Percentiles rank a stretch among this genome's conserved stretches.
phyloP scores from a whole-genome alignment of 768 basidiomycete species.

The Hysterangium stoloniferum region DNA sequence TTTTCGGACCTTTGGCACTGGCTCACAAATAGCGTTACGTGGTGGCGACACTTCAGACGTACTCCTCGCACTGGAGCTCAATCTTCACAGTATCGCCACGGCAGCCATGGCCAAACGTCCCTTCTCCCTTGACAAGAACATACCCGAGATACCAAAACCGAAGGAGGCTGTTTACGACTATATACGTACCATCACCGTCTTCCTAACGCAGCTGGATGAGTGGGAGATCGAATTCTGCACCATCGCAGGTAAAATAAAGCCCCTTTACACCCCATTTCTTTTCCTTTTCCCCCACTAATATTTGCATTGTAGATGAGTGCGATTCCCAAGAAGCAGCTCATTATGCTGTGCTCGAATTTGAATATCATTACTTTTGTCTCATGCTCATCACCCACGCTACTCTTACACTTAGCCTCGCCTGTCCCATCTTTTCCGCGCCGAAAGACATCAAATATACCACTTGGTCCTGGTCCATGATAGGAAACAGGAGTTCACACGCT shows the following conservation, averaged over 20 bases:
- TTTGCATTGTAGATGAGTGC: not conserved
- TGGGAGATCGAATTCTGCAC: conserved; percentile 11
- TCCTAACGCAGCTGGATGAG: conserved; percentile 3
- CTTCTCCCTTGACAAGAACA: no score
- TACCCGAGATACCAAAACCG: not conserved
- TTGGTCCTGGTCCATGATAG: conserved; percentile 8
- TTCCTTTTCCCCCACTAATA: not conserved
- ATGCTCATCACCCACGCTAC: conserved; percentile 1
- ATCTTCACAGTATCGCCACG: conserved; percentile 2
- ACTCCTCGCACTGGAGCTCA: not conserved
- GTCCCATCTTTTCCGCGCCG: conserved; percentile 1
- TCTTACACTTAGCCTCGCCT: conserved; percentile 7
- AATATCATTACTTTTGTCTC: conserved; percentile 9
- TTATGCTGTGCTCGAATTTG: conserved; percentile 8
- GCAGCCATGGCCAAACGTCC: no score
- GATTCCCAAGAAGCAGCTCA: not conserved
- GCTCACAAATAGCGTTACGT: not conserved
- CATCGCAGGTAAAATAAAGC: not conserved
- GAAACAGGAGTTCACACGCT: conserved; percentile 1
- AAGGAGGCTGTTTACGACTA: not conserved
- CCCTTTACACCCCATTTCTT: no score
- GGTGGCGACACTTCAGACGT: not conserved
- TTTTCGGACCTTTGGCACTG: not conserved
- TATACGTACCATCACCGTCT: not conserved
- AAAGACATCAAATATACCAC: conserved; percentile 1